phyloP scores from a whole-genome alignment of 2,329 filamentous ascomycete genomes.

The Mycosphaerella sp. region DNA sequence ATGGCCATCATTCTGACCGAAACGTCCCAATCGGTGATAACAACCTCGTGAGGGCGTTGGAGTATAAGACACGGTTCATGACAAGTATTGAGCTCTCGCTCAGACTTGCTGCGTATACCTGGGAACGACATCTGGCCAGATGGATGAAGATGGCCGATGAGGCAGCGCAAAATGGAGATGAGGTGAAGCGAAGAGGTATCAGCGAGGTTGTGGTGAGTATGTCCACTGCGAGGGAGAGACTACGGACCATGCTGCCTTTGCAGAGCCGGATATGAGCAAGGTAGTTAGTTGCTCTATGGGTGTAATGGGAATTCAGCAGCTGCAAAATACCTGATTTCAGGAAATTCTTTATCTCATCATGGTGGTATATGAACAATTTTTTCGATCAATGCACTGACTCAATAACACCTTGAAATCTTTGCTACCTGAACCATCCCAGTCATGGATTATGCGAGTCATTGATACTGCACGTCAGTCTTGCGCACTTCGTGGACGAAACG shows the following conservation, averaged over 20 bases:
- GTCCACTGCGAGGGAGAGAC: background rate
- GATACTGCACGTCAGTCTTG: constrained; percentile 4
- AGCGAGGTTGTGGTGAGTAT: constrained; percentile 1
- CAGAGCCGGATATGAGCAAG: background rate
- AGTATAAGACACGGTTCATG: background rate
- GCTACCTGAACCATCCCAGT: background rate
- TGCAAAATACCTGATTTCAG: no score
- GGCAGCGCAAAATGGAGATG: background rate
- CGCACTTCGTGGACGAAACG: constrained; percentile 3
- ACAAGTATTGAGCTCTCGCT: constrained; percentile 1
- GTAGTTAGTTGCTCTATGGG: background rate
- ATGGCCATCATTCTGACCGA: background rate
- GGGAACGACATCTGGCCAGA: constrained; percentile 1
- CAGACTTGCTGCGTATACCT: background rate
- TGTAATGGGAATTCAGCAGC: no score
- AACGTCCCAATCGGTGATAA: background rate
- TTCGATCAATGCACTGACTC: background rate
- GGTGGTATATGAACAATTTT: no score
- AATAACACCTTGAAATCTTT: background rate
- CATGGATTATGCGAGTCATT: background rate
- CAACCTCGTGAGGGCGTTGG: background rate
- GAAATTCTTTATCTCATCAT: no score
- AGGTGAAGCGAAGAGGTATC: background rate
- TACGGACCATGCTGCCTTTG: background rate
- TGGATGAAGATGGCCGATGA: constrained; percentile 1